Evolutionary conservation across 2,329 filamentous ascomycete genomes (phyloP), one percentile per base, ranked within the genome.

Genomic region (Stemphylium vesicarium): DNA sequence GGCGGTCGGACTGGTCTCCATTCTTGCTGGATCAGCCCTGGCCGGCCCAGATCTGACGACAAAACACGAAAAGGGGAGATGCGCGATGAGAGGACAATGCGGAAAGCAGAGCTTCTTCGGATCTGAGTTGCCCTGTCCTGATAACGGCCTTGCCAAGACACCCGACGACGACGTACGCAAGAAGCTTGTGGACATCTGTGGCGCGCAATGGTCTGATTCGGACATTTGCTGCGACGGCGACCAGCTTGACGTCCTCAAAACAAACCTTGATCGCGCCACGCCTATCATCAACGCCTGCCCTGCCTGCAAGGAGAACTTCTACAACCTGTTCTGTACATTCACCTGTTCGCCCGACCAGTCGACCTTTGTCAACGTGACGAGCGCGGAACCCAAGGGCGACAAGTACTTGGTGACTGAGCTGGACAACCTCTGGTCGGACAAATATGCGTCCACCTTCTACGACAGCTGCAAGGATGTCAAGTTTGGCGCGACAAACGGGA

Each of bases 401-500:
- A 87, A 88, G 63, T 78, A 79, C 53, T 77, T 92, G n/a, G 92
- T 97, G 12, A 92, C 90, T 1, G 92, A 97, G 78, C 79, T 99
- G 18, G 93, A 97, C 71, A 94, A 97, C 70, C 80, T 98, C 5
- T 87, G 97, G 65, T 91, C 92, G 2, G 83, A 92, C 52, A 82
- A 89, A 48, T 98, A 96, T 73, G 93, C 92, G 38, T 83, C 85
- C 8, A 92, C 90, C 1, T 96, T 99, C 79, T 99, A 93, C 74
- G 85, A 96, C 76, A 99, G 95, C 78, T 99, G 95, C 81, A 98
- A 98, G 78, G 92, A 99, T 75, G 94, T 99, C 77, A 99, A 99
- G 73, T 97, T 98, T 69, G 95, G 95, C 32, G 90, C 93, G 6
- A 93, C 94, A 37, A 96, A 96, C 71, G 89, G 91, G 57, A 92